Conservation (phyloP, 106 monocot genomes). For the Acanthochlamys bracteata region DNA sequence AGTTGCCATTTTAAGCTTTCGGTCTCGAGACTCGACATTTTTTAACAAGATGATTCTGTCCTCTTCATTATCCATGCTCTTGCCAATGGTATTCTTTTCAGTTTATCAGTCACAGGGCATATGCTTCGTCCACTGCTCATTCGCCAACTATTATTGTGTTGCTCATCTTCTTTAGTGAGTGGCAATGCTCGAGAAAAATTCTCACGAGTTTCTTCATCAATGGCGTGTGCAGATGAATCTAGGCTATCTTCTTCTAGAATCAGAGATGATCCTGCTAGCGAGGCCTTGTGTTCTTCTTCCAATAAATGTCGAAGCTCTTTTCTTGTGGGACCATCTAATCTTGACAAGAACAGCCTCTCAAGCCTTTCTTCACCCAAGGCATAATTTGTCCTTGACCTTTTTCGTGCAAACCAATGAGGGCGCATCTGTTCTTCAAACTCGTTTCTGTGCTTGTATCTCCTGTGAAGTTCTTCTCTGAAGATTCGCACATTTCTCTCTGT, state of each 20-base stretch:
- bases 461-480: constrained; percentile 58
- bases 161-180: neutral
- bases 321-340: constrained; percentile 24
- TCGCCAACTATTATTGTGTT: neutral
- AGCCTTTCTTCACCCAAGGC: constrained; percentile 17
- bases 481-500: constrained; percentile 62
- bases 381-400: constrained; percentile 45
- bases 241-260: constrained; percentile 16
- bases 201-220: constrained; percentile 1
- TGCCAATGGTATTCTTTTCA: neutral
- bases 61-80: neutral
- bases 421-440: constrained; percentile 53
- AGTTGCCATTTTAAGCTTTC: constrained; percentile 10
- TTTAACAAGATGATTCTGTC: neutral
- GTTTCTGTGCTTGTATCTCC: constrained; percentile 52
- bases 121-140: constrained; percentile 5
- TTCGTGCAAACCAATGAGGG: constrained; percentile 31
- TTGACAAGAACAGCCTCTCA: constrained; percentile 11
- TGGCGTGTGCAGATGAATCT: neutral
- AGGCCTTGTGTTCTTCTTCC: constrained; percentile 70
- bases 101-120: neutral
- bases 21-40: neutral
- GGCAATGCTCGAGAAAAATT: neutral
- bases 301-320: constrained; percentile 70
- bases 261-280: constrained; percentile 33